Evolutionary conservation across 495 filamentous ascomycete species (phyloP).

Genomic region (Xylaria palmicola): DNA sequence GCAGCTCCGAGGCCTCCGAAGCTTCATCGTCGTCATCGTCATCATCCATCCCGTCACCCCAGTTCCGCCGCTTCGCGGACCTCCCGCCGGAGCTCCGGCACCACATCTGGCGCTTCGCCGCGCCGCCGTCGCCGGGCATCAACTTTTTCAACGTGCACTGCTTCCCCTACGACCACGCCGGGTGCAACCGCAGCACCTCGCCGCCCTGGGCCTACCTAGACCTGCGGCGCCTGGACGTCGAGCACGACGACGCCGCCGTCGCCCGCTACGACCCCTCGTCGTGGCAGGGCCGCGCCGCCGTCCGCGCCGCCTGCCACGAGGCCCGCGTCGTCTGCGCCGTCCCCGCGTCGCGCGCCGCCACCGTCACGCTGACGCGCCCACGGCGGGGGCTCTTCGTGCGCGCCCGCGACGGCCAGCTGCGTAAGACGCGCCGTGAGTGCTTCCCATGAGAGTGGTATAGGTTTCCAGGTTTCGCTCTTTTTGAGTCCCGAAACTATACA

Average conservation of each 20-base stretch:
- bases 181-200: slow-evolving; percentile 23
- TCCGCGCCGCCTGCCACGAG: slow-evolving; percentile 25
- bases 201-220: slow-evolving; percentile 28
- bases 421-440: slow-evolving; percentile 14
- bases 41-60: background rate
- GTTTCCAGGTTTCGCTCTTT: no score
- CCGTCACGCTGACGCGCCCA: slow-evolving; percentile 26
- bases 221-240: slow-evolving; percentile 23
- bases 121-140: slow-evolving; percentile 23
- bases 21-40: slow-evolving; percentile 1
- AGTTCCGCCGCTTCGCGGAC: slow-evolving; percentile 16
- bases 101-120: slow-evolving; percentile 29
- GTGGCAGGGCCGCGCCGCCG: slow-evolving; percentile 18
- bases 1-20: no score
- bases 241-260: slow-evolving; percentile 21
- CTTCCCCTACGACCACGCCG: slow-evolving; percentile 26
- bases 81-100: slow-evolving; percentile 38
- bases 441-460: no score
- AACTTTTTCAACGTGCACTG: slow-evolving; percentile 36
- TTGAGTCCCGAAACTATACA: no score
- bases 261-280: slow-evolving; percentile 26
- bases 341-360: background rate
- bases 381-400: slow-evolving; percentile 23
- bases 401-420: slow-evolving; percentile 22
- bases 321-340: slow-evolving; percentile 18